These are phyloP conservation scores for Lignosus rhinocerotis DNA, from an alignment of 1,284 basidiomycete genomes.

Conservation along the genomic window DNA sequence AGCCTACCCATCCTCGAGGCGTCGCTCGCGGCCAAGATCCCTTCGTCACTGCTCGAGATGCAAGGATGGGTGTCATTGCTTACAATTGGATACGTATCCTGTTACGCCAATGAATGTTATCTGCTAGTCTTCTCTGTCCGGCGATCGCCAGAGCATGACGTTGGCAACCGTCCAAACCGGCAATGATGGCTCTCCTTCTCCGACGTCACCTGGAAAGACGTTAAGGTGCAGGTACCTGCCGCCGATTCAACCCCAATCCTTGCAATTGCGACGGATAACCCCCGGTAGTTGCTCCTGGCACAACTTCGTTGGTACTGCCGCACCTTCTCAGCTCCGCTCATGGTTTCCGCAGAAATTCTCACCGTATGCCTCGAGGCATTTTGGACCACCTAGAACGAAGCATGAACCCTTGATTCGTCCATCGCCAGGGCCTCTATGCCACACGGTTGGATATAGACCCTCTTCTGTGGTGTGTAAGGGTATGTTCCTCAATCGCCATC, in stretches of 20 bases:
- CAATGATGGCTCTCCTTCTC: neutral
- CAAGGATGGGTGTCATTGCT: neutral
- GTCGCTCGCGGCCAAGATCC: neutral
- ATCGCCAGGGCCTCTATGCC: neutral
- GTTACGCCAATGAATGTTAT: neutral
- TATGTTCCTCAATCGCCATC: neutral
- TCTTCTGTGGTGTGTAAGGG: neutral
- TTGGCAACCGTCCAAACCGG: neutral
- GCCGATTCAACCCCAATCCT: neutral
- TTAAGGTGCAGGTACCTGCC: neutral
- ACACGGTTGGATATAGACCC: neutral
- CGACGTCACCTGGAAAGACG: neutral
- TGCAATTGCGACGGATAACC: neutral
- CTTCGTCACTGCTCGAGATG: neutral
- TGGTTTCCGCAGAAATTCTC: neutral
- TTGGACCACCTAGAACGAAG: neutral
- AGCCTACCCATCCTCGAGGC: constrained; percentile 8
- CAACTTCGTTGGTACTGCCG: neutral
- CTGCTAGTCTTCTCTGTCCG: neutral
- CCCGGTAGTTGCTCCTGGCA: neutral
- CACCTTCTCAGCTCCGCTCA: neutral
- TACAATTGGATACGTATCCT: neutral
- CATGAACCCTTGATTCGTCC: neutral
- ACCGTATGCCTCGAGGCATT: constrained; percentile 2
- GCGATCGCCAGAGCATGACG: neutral